Evolutionary conservation across 108 stramenopile genomes (phyloP), one percentile per base, ranked within the genome.

Genomic region (Skeletonema grethae): DNA sequence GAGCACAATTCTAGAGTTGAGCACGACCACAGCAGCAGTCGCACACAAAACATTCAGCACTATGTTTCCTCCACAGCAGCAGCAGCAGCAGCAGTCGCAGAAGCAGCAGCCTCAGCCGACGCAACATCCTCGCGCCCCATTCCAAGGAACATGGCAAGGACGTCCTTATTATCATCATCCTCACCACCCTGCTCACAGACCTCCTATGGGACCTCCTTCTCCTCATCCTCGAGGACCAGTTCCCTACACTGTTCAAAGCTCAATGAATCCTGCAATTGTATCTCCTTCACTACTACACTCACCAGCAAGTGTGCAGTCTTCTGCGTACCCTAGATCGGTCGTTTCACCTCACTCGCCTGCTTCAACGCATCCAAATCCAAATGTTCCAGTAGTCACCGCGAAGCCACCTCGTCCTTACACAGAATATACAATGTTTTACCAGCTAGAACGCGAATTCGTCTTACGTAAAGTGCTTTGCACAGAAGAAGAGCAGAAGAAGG

Each of bases 381-480:
- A 59, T 38, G 30, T 10, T 20, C 67, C 67, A 20, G 59, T 72
- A 13, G 55, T 72, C 28, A 80, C 79, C 13, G 36, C 72, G 55
- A 80, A 73, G 45, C 79, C 79, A 38, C 72, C 79, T 18, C 67
- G 79, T 36, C 79, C 79, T 24, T 80, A 73, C 68, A 80, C 79
- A 3, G 79, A 80, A 63, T 80, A 80, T 57, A 80, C 72, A 30
- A 80, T 80, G 72, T 80, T 80, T 41, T 80, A 73, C 63, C 79
- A 80, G 36, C 56, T 80, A 25, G 79, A 80, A 55, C 72, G 79
- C 5, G 79, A 73, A 63, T 80, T 35, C 62, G 69, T 80, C 61
- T 46, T 80, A 7, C 79, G 72, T 61, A 59, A 70, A 4, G 38
- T 79, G 13, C 66, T 79, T 18, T 53, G 58, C 31, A 24, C 69